Percentiles rank a stretch among this genome's conserved stretches.
Conservation (phyloP, 2,329 filamentous ascomycete genomes). For the Trichoderma sp. region DNA sequence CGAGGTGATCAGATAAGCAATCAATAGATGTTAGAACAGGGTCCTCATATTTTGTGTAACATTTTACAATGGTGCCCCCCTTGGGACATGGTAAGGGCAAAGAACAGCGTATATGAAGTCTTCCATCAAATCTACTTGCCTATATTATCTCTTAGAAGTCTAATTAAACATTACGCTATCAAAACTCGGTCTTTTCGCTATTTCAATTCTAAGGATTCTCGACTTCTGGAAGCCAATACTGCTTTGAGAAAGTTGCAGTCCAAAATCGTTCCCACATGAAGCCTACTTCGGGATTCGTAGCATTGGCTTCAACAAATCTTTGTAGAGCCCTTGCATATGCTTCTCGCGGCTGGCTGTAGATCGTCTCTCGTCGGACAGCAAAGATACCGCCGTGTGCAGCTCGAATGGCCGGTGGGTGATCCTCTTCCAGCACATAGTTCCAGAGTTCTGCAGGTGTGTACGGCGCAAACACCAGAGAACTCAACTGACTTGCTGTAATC, state of each 20-base stretch:
- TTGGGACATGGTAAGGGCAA: background rate
- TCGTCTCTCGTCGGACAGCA: constrained; percentile 15
- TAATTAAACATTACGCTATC: background rate
- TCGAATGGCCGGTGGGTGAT: constrained; percentile 1
- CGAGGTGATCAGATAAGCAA: too few relatives aligned
- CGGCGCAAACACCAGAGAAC: background rate
- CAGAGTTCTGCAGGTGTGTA: constrained; percentile 13
- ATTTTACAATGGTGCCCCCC: background rate
- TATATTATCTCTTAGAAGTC: background rate
- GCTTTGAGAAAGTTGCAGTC: constrained; percentile 6
- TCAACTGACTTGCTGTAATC: constrained; percentile 1
- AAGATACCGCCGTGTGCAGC: constrained; percentile 10
- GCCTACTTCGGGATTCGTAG: constrained; percentile 10
- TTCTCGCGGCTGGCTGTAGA: constrained; percentile 1
- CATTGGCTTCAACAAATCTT: constrained; percentile 5
- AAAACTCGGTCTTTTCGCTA: background rate
- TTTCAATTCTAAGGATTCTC: background rate
- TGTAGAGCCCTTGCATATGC: constrained; percentile 6
- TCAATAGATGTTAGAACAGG: too few relatives aligned
- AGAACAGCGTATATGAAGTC: background rate
- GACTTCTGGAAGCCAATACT: background rate
- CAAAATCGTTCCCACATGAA: constrained; percentile 19
- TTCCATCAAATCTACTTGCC: background rate
- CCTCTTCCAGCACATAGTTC: background rate
- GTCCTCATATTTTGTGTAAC: background rate